Evolutionary conservation across 2,329 filamentous ascomycete genomes (phyloP), one percentile per base, ranked within the genome.

Genomic region (Botrytis paeoniae): DNA sequence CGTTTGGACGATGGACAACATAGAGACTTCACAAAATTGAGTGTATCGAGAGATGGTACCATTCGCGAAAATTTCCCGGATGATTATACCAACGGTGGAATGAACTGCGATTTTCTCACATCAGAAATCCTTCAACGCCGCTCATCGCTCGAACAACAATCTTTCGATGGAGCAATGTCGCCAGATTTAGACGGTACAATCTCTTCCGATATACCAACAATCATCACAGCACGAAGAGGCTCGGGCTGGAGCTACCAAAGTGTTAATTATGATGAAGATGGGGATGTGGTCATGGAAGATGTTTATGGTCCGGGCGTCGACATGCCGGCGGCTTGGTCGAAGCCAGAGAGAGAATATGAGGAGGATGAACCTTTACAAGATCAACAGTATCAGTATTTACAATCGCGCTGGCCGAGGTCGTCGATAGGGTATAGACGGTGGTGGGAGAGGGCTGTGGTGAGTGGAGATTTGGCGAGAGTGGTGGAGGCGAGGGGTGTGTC

Each of bases 1-100:
- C 83, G 85, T 70, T 78, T 88, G 8, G 82, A 83, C 20, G 80
- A 74, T 73, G 79, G 77, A 14, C 68, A 69, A 29, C 25, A 70
- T 29, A 73, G 74, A 37, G 45, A 35, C n/a, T 32, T 74, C 12
- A 64, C 68, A 48, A 73, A 69, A n/a, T 41, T 71, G 22, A 75
- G 70, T 32, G 76, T 81, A 25, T 70, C 77, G 37, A 73, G 78
- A 72, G 80, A 81, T 75, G 80, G 80, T 7, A 80, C 79, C 8
- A 70, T 81, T 51, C 75, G 79, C 41, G 72, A 78, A 29, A n/a
- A 65, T 29, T 74, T 75, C 22, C 57, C 63, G 20, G 74, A 78
- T 32, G 73, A 73, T n/a, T 74, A 78, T 39, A 60, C 74, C 51
- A 57, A 32, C 1, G 51, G n/a, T 25, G 75, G 77, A 74, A 45